Evolutionary conservation across 225 moss, liverwort and hornwort species (phyloP).

Genomic region (Thuidium tamariscinum): DNA sequence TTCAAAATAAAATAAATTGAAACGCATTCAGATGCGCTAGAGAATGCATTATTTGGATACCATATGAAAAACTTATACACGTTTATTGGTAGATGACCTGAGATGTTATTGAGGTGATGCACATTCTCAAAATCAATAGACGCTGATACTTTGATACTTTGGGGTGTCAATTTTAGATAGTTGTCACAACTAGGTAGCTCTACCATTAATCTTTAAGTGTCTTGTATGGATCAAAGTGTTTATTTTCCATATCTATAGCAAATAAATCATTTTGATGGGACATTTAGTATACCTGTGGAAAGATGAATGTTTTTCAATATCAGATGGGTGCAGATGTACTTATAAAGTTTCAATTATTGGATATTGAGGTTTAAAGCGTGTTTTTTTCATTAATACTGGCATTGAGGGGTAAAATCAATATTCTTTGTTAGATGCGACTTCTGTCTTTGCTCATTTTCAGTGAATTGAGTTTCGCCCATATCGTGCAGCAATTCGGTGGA

Average conservation of each 20-base stretch:
- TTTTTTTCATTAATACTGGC: background rate
- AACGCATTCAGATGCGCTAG: background rate
- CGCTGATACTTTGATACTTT: background rate
- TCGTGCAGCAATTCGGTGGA: slow-evolving; percentile 60
- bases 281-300: background rate
- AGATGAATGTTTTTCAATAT: background rate
- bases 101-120: background rate
- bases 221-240: background rate
- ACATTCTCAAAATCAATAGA: background rate
- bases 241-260: background rate
- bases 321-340: background rate
- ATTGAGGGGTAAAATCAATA: background rate
- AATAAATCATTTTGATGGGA: background rate
- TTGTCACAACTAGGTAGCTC: background rate
- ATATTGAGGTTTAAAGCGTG: background rate
- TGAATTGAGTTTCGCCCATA: background rate
- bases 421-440: background rate
- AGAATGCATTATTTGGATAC: background rate
- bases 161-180: background rate
- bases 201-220: background rate
- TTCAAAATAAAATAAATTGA: background rate
- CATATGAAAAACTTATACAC: background rate
- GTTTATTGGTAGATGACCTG: background rate
- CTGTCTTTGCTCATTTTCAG: background rate
- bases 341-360: background rate